Evolutionary conservation across 768 basidiomycete genomes (phyloP).

Genomic region (Kwoniella mangroviensis): DNA sequence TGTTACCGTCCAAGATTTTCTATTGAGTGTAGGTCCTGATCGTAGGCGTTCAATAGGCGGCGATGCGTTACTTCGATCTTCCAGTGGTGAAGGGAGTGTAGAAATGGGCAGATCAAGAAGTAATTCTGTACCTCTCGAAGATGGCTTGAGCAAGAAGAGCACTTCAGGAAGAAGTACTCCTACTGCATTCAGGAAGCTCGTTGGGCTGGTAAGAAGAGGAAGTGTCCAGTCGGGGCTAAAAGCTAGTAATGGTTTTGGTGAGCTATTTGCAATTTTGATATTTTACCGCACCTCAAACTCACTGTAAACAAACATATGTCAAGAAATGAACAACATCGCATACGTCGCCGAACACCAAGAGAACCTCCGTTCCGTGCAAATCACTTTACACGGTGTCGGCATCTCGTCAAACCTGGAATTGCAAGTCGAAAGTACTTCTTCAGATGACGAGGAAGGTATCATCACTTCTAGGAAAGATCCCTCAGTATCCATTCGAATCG

Average conservation of each 20-base stretch:
- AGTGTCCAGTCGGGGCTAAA: constrained; percentile 19
- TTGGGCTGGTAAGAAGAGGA: constrained; percentile 21
- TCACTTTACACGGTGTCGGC: constrained; percentile 65
- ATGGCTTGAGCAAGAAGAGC: constrained; percentile 8
- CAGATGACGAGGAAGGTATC: constrained; percentile 18
- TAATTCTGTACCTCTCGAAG: constrained; percentile 22
- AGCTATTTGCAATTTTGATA: not conserved
- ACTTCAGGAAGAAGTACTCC: constrained; percentile 6
- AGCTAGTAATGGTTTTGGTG: constrained; percentile 10
- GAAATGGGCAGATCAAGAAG: constrained; percentile 9
- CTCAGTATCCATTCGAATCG: constrained; percentile 17
- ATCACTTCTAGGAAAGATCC: constrained; percentile 29
- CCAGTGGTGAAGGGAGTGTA: constrained; percentile 1
- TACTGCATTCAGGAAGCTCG: constrained; percentile 17
- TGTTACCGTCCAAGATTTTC: constrained; percentile 44
- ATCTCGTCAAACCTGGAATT: constrained; percentile 30
- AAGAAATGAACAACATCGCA: constrained; percentile 57
- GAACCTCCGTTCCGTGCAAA: constrained; percentile 75
- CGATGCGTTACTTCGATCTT: not conserved
- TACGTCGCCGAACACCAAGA: constrained; percentile 82
- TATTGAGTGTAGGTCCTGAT: constrained; percentile 12
- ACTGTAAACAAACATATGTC: not conserved
- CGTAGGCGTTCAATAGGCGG: not conserved
- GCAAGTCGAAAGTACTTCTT: constrained; percentile 13
- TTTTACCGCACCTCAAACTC: not conserved